phyloP scores from a whole-genome alignment of 2,329 filamentous ascomycete genomes.

The Sphaerulina vaccinii region DNA sequence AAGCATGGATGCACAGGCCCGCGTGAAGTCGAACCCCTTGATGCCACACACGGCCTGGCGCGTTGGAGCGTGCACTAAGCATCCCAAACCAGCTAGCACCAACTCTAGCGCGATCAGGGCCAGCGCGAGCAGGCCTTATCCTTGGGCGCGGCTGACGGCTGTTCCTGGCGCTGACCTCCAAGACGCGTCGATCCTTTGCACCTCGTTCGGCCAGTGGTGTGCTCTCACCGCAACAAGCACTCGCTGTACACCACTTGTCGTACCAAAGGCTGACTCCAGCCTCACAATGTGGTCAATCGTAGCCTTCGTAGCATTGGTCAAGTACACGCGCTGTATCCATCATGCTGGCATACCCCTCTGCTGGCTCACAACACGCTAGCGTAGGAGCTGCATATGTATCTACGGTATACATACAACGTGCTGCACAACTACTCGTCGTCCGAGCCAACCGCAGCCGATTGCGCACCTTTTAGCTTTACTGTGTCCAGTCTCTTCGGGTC shows the following conservation, averaged over 20 bases:
- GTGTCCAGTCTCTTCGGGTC: background rate
- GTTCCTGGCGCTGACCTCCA: background rate
- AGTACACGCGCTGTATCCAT: background rate
- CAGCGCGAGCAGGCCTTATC: background rate
- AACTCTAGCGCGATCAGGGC: background rate
- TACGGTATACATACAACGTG: background rate
- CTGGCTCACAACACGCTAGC: background rate
- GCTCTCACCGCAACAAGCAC: background rate
- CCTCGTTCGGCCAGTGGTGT: background rate
- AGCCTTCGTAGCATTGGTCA: background rate
- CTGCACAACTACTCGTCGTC: background rate
- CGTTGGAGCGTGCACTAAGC: background rate
- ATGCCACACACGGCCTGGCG: background rate
- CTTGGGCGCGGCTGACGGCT: background rate
- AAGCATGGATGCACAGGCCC: too few species aligned
- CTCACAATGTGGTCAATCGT: background rate
- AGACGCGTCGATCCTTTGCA: conserved; percentile 1
- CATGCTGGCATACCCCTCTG: background rate
- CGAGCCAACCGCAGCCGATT: background rate
- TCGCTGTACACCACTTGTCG: background rate
- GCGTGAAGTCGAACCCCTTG: conserved; percentile 1
- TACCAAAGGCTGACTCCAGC: too few species aligned
- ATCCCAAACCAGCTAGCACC: background rate
- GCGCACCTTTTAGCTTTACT: background rate
- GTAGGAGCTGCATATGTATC: background rate